Conservation (phyloP, 2,329 filamentous ascomycete species). For the Nemania sp. region DNA sequence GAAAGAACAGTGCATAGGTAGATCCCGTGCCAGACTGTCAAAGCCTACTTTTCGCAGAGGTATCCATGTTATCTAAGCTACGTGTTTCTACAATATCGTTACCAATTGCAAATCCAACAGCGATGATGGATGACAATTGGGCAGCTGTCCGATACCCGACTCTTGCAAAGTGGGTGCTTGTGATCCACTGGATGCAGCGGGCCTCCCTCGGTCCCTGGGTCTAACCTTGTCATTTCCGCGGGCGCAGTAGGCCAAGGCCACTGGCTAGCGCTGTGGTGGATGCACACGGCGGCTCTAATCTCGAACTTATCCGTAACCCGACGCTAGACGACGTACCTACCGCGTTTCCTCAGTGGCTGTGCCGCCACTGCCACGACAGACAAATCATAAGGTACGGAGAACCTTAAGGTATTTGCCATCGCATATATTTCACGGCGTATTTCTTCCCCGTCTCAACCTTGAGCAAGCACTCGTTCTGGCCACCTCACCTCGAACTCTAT, state of each 20-base stretch:
- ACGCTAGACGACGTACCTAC: not conserved
- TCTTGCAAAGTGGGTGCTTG: not conserved
- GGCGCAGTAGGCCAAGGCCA: constrained; percentile 16
- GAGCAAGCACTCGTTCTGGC: not conserved
- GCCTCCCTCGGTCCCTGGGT: not conserved
- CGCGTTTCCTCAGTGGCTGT: constrained; percentile 11
- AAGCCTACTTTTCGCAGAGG: no score
- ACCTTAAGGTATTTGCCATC: constrained; percentile 26
- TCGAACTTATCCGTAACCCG: not conserved
- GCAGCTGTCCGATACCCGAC: no score
- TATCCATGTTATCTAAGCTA: no score
- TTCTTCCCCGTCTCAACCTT: not conserved
- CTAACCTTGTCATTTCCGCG: constrained; percentile 10
- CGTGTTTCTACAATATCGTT: no score
- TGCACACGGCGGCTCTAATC: constrained; percentile 11
- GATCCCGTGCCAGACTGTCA: no score
- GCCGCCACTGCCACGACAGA: constrained; percentile 23
- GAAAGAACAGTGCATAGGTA: no score
- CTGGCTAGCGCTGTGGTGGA: constrained; percentile 9
- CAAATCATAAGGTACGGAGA: no score
- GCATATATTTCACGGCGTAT: not conserved
- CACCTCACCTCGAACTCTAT: not conserved
- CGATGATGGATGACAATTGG: no score
- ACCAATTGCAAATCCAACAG: no score
- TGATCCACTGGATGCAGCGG: not conserved